Evolutionary conservation across 192 early-diverging fungal species (phyloP).

Genomic region (Coemansia sp.): DNA sequence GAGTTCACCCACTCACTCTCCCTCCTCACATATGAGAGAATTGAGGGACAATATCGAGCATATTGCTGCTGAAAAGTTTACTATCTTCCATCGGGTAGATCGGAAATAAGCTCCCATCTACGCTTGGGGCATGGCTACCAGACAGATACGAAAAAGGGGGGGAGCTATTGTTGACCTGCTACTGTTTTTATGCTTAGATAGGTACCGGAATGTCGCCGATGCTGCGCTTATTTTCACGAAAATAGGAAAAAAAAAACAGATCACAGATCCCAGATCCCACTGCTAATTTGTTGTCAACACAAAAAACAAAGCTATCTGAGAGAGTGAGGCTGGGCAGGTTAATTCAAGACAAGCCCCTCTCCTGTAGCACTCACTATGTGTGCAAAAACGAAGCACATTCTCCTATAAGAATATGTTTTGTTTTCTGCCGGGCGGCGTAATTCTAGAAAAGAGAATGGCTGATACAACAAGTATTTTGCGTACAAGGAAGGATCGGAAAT

Average conservation of each 20-base stretch:
- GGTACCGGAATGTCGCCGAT: not conserved
- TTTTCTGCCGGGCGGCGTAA: not conserved
- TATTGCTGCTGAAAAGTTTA: not conserved
- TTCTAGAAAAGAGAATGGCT: not conserved
- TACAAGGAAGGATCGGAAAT: constrained; percentile 7
- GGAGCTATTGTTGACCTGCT: not conserved
- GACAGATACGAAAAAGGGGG: not conserved
- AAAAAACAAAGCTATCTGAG: not conserved
- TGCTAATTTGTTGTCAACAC: not conserved
- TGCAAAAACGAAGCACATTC: not conserved
- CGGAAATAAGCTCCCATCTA: not conserved
- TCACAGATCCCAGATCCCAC: not conserved
- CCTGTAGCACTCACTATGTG: not conserved
- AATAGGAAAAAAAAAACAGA: not conserved
- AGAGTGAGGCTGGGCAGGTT: not conserved
- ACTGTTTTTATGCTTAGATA: not conserved
- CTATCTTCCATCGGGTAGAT: not conserved
- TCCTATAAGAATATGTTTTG: not conserved
- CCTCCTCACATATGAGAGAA: not conserved
- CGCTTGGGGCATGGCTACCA: not conserved
- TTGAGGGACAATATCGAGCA: not conserved
- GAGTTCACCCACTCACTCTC: not conserved
- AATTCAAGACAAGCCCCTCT: not conserved
- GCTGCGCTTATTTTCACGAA: not conserved
- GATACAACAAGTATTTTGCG: not conserved